These are phyloP conservation scores for Proteromonas lacertae DNA, from an alignment of 352 stramenopile genomes.

Conservation along the genomic window DNA sequence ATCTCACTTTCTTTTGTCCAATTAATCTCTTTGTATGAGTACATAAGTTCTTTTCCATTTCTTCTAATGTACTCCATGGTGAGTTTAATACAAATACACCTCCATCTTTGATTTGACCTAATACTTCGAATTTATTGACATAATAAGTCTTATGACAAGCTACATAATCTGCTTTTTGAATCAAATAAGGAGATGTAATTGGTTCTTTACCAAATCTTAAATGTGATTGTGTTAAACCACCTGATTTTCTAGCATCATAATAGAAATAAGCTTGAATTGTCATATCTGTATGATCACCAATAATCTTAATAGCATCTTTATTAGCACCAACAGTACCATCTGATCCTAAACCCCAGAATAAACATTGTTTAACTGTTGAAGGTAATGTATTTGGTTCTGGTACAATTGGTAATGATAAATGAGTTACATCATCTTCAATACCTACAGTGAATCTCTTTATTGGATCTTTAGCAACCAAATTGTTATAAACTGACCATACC, in stretches of 20 bases:
- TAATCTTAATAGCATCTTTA: constrained; percentile 19
- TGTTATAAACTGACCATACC: too few relatives aligned
- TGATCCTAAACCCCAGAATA: constrained; percentile 45
- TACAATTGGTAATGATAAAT: constrained; percentile 14
- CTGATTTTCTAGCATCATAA: constrained; percentile 21
- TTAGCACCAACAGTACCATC: constrained; percentile 21
- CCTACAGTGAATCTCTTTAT: too few relatives aligned
- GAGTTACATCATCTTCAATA: constrained; percentile 26
- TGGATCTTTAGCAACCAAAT: too few relatives aligned
- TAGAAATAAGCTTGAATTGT: constrained; percentile 20
- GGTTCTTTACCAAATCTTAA: constrained; percentile 12
- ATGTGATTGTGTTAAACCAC: constrained; percentile 18
- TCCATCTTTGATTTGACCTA: too few relatives aligned
- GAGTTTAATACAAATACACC: too few relatives aligned
- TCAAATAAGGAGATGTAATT: constrained; percentile 7
- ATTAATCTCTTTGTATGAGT: too few relatives aligned
- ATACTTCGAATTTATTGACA: too few relatives aligned
- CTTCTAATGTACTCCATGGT: too few relatives aligned
- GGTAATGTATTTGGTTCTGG: constrained; percentile 17
- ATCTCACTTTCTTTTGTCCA: too few relatives aligned
- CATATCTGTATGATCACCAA: constrained; percentile 15
- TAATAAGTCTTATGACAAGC: too few relatives aligned
- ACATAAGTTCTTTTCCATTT: too few relatives aligned
- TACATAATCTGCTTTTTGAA: too few relatives aligned
- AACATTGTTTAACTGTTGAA: constrained; percentile 32